Base-by-base conservation (phyloP, 176 grass and related monocot genomes). In the Phragmites australis region DNA sequence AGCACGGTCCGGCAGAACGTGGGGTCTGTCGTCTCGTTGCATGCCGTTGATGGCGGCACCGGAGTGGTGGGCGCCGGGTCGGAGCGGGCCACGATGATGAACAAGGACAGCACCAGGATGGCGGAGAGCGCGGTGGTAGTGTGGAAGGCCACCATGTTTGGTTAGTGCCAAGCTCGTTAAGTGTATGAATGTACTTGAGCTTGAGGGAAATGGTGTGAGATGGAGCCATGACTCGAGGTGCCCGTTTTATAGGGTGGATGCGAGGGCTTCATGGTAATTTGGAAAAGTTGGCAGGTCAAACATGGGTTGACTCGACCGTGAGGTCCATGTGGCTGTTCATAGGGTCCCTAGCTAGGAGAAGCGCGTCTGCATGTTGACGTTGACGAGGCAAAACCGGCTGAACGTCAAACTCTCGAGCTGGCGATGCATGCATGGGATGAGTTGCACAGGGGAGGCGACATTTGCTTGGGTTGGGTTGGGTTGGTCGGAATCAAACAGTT, bases 1-100 rank as follows among this genome's bases (percentile, higher is more conserved):
- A 98, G 92, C 7, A 98, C 78, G 13, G 81, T 81, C 5, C 67
- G 86, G 96, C 92, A 98, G 75, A 98, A 98, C 37, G 77, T 82
- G 1, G 90, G 90, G 55, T 98, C 92, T 16, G 81, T 87, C 6
- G 92, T 91, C 65, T 70, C 61, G 17, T 93, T 84, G 65, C 96
- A 98, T 5, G 92, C 96, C 22, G 88, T 91, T 11, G 92, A 81
- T 9, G 90, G 88, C 18, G 90, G 41, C 73, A 98, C 90, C 11
- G 84, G 96, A 47, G 86, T 68, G 2, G 84, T 45, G 0, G 90
- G 74, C 5, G 74, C 14, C 8, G 70, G 41, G 41, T 90, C 88
- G 9, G 88, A 86, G 56, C 72, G 47, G 49, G 68, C 82, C 47
- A 84, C 42, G 45, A 72, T 30, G 30, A 79, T 26, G 26, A 88